Conservation (phyloP, 2,329 filamentous ascomycete genomes). For the Camillea tinctor region DNA sequence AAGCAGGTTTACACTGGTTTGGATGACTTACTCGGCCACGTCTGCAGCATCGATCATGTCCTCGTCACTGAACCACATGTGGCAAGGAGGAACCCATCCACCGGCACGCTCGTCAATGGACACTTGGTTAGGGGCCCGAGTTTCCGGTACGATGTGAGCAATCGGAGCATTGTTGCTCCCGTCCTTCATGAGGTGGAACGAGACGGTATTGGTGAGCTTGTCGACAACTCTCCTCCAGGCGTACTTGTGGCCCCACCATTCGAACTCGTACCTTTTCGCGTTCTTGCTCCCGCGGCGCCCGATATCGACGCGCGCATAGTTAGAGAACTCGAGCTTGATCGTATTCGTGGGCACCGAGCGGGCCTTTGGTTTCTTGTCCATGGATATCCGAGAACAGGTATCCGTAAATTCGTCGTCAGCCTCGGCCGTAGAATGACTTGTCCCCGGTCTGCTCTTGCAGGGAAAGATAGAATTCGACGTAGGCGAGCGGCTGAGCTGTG, state of each 20-base stretch:
- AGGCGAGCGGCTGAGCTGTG: constrained; percentile 36
- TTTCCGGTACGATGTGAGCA: constrained; percentile 83
- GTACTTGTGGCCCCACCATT: constrained; percentile 89
- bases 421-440: constrained; percentile 33
- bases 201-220: constrained; percentile 66
- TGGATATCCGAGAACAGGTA: constrained; percentile 27
- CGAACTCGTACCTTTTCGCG: constrained; percentile 81
- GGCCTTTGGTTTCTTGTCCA: constrained; percentile 33
- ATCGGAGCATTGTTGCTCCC: constrained; percentile 61
- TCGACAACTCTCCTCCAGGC: constrained; percentile 75
- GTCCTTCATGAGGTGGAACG: constrained; percentile 76
- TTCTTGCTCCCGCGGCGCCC: constrained; percentile 64
- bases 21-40: constrained; percentile 74
- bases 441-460: constrained; percentile 34
- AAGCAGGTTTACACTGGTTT: constrained; percentile 6
- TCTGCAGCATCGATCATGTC: constrained; percentile 69
- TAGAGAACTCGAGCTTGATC: constrained; percentile 91
- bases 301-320: constrained; percentile 90
- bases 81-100: constrained; percentile 87
- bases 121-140: constrained; percentile 68
- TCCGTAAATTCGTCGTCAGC: constrained; percentile 33
- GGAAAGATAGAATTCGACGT: constrained; percentile 34
- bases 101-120: constrained; percentile 73
- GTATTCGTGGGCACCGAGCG: constrained; percentile 64
- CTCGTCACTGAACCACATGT: constrained; percentile 83